Evolutionary conservation across 768 basidiomycete genomes (phyloP), one percentile per base, ranked within the genome.

Genomic region (Coprinopsis marcescibilis): DNA sequence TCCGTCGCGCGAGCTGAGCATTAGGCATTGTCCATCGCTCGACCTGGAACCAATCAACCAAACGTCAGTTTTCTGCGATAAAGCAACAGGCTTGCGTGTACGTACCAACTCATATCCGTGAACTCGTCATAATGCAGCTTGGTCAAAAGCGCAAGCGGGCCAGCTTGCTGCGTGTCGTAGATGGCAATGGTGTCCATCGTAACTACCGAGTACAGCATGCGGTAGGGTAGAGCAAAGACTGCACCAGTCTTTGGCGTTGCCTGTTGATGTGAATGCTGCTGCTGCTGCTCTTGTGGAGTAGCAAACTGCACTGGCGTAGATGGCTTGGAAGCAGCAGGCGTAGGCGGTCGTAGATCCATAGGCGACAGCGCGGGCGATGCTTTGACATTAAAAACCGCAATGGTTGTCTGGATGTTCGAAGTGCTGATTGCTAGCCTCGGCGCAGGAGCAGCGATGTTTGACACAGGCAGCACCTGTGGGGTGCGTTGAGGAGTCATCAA

Each of bases 41-140:
- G 95, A 95, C 95, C 95, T 98, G 57, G 21, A 25, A 8, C 32
- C 25, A 47, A 36, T 44, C 46, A 19, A 52, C 43, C 35, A 14
- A 48, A 42, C 27, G 6, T 43, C 27, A n/a, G 48, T 39, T 26
- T 44, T 10, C 36, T 20, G 24, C 8, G 10, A 38, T 4, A 15
- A 6, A 29, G 43, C 36, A 36, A 13, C 20, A 39, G 38, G 26
- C n/a, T n/a, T n/a, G n/a, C n/a, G n/a, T n/a, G n/a, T 36, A 55
- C 89, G 33, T 57, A 97, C 96, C 96, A 99, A 33, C 85, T 81
- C 66, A 96, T 73, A 67, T 99, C 96, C 5, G 96, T 98, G 60
- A 98, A 98, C 57, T 95, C 91, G 52, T 95, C 92, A 62, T 96
- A 98, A 66, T 99, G 96, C 52, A 98, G 67, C 58, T 94, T 95